Conservation (phyloP, 495 filamentous ascomycete species). For the Podospora fimiseda region DNA sequence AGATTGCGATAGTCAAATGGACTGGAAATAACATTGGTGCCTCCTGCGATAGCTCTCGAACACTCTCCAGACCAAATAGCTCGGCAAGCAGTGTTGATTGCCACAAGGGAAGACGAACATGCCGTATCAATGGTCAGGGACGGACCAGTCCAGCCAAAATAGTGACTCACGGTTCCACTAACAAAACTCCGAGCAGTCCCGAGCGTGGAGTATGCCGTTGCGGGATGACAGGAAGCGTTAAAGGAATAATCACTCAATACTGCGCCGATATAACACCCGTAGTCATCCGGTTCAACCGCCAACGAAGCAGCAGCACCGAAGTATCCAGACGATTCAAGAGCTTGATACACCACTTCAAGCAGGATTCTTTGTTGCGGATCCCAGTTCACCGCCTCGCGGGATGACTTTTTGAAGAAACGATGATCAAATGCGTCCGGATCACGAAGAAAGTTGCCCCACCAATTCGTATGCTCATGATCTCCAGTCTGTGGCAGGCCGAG, state of each 20-base stretch:
- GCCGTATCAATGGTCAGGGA: constrained; percentile 42
- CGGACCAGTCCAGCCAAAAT: constrained; percentile 38
- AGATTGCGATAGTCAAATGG: constrained; percentile 44
- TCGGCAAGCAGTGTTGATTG: constrained; percentile 45
- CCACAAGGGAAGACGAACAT: constrained; percentile 47
- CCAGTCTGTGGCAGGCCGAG: not conserved
- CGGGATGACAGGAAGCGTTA: constrained; percentile 35
- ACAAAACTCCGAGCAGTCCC: not conserved
- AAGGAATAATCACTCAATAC: constrained; percentile 17
- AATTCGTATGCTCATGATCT: not conserved
- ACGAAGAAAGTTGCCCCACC: constrained; percentile 24
- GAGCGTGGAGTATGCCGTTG: constrained; percentile 22
- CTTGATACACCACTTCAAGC: constrained; percentile 70
- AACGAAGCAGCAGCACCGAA: not conserved
- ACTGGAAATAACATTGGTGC: constrained; percentile 36
- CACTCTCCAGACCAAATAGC: constrained; percentile 38
- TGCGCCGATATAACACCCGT: constrained; percentile 15
- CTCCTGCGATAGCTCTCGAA: constrained; percentile 31
- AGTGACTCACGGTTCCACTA: constrained; percentile 20
- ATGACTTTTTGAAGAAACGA: constrained; percentile 51
- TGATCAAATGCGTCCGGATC: constrained; percentile 44
- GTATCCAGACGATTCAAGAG: constrained; percentile 47
- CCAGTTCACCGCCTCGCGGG: constrained; percentile 48
- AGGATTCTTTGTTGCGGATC: constrained; percentile 75
- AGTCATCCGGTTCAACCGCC: not conserved